These are phyloP conservation scores for Cyberlindnera mrakii DNA, from an alignment of 805 yeast species.

Conservation along the genomic window DNA sequence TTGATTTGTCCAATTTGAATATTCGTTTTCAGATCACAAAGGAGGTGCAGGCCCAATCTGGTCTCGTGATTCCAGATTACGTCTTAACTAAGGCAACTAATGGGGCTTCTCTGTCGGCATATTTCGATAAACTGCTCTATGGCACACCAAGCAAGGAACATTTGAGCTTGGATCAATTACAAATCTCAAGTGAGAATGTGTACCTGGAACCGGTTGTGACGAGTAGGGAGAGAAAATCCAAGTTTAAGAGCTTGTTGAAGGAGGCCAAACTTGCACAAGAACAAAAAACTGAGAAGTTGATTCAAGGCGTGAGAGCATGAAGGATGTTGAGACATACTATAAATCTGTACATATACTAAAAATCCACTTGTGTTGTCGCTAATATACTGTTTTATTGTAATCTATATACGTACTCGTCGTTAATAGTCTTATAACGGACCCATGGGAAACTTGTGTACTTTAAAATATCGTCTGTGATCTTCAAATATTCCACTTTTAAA, in stretches of 20 bases:
- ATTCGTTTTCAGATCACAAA: conserved; percentile 31
- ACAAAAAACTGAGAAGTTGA: conserved; percentile 17
- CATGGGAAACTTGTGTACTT: conserved; percentile 71
- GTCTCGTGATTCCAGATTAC: conserved; percentile 33
- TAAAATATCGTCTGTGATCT: conserved; percentile 53
- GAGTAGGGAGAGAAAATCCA: conserved; percentile 18
- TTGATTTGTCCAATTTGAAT: conserved; percentile 22
- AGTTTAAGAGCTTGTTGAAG: conserved; percentile 18
- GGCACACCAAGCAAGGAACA: conserved; percentile 10
- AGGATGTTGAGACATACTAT: neutral
- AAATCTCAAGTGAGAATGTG: conserved; percentile 18
- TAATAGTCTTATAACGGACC: conserved; percentile 54
- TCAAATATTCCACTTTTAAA: conserved; percentile 56
- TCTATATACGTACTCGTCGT: conserved; percentile 29
- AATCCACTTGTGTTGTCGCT: neutral
- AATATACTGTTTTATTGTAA: neutral
- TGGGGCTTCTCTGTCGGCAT: conserved; percentile 24
- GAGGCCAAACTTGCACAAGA: conserved; percentile 21
- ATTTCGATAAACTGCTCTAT: conserved; percentile 28
- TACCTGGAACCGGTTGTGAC: conserved; percentile 18
- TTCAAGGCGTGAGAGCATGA: conserved; percentile 17
- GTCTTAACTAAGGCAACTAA: conserved; percentile 26
- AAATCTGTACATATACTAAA: neutral
- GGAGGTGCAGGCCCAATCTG: conserved; percentile 30
- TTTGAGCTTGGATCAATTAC: conserved; percentile 12